phyloP scores from a whole-genome alignment of 2,329 filamentous ascomycete genomes.

The Lasiodiplodia gonubiensis region DNA sequence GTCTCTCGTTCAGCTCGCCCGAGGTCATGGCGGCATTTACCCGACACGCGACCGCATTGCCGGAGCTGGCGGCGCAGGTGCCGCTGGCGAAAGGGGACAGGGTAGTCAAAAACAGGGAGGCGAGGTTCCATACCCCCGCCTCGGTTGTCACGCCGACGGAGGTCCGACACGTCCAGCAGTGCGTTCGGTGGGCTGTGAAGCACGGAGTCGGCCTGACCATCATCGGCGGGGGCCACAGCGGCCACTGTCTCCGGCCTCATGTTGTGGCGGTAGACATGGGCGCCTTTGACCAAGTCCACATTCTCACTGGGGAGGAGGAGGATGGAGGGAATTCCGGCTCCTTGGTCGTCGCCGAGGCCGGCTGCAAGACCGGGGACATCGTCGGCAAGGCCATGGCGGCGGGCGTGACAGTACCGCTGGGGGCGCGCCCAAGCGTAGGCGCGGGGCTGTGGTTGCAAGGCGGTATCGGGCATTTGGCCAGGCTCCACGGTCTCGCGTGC shows the following conservation, averaged over 20 bases:
- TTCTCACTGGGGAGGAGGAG: constrained; percentile 42
- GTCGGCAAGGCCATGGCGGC: constrained; percentile 53
- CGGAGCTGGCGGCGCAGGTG: constrained; percentile 52
- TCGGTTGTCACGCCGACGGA: constrained; percentile 54
- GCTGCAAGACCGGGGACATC: constrained; percentile 63
- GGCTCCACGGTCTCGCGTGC: constrained; percentile 63
- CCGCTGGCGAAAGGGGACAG: constrained; percentile 40
- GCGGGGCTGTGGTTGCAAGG: constrained; percentile 69
- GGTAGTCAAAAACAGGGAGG: constrained; percentile 60
- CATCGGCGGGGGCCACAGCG: constrained; percentile 65
- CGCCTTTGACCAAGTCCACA: constrained; percentile 58
- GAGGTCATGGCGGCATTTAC: constrained; percentile 60
- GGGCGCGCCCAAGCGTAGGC: constrained; percentile 67
- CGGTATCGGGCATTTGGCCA: constrained; percentile 65
- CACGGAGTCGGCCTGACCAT: constrained; percentile 55
- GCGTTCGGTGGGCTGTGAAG: constrained; percentile 62
- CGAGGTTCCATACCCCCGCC: constrained; percentile 53
- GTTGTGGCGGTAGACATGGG: constrained; percentile 65
- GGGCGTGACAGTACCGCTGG: constrained; percentile 64
- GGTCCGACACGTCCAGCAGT: constrained; percentile 58
- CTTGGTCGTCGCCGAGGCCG: constrained; percentile 60
- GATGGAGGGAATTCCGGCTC: constrained; percentile 32
- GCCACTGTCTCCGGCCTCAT: constrained; percentile 61
- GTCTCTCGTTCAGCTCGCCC: constrained; percentile 58
- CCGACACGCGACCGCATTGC: constrained; percentile 50